Base-by-base conservation (phyloP, 2,329 filamentous ascomycete species). In the Botryotinia globosa region DNA sequence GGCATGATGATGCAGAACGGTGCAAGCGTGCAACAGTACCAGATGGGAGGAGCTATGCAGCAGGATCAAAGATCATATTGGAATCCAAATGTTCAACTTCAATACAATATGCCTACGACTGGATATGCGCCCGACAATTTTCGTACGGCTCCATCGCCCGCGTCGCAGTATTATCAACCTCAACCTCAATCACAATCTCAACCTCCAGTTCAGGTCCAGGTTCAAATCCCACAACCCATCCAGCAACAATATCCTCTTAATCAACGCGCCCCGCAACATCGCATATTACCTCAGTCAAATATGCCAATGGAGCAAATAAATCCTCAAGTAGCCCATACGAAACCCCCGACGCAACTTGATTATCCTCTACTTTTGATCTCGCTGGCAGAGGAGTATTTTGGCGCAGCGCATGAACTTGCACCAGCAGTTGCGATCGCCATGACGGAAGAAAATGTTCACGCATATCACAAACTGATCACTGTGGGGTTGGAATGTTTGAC, bases 341-440 rank as follows among this genome's bases (percentile, higher is more conserved):
- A 68, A 45, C 44, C 68, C 45, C 56, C 65, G 29, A 73, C 71
- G 3, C 70, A 73, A 54, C 72, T 74, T 18, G 77, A 80, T 66
- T 74, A 69, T 34, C 74, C 76, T 18, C 76, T 72, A 62, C 75
- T 94, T 14, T 84, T 94, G 73, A 84, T 93, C 12, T 87, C 87
- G n/a, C 85, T 94, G 22, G 91, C 92, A 3, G 92, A 95, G 77
- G 92, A 95, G 76, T 94, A 92, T 77, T 88, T 94, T 69, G 83
- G 84, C 39, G 90, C 89, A 70, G 92, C 92, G 25, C 88, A 90
- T 74, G 81, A 82, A 2, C 85, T 89, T 73, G 85, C 85, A 1
- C 82, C 85, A 4, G 77, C 82, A 1, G 81, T 89, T 3, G 85
- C 87, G 29, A 82, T 83, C 29, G 83, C 85, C 3, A 84, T 87